Percentiles rank a stretch among this genome's conserved stretches.
phyloP scores from a whole-genome alignment of 148 eudicot species.

The Cornus florida region DNA sequence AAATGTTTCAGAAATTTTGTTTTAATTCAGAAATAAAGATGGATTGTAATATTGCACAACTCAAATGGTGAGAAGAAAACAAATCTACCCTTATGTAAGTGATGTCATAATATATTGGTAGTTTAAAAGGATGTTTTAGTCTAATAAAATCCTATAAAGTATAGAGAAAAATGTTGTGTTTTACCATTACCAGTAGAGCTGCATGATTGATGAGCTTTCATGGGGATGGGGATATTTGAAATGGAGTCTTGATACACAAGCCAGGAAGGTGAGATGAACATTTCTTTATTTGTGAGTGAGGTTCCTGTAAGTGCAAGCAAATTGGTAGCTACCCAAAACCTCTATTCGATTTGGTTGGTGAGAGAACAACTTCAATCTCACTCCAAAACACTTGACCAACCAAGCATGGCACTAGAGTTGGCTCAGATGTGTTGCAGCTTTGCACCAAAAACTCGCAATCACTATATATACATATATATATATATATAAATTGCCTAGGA shows the following conservation, averaged over 20 bases:
- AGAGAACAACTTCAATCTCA: constrained; percentile 23
- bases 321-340: background rate
- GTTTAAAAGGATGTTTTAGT: background rate
- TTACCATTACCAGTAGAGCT: background rate
- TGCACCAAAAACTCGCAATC: too few species aligned
- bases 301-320: constrained; percentile 19
- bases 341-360: constrained; percentile 8
- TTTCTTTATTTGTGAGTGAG: background rate
- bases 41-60: too few species aligned
- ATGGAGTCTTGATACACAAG: background rate
- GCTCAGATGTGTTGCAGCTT: too few species aligned
- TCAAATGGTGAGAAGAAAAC: too few species aligned
- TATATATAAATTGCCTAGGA: too few species aligned
- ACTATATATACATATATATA: too few species aligned
- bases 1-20: too few species aligned
- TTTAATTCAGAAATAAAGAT: too few species aligned
- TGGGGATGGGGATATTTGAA: background rate
- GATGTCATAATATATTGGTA: background rate
- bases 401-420: background rate
- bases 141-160: background rate
- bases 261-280: constrained; percentile 9
- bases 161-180: background rate
- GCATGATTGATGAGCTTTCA: background rate
- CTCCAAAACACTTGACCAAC: constrained; percentile 11
- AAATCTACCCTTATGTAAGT: background rate